Conservation (phyloP, 768 basidiomycete genomes). For the Tricholoma sp. region DNA sequence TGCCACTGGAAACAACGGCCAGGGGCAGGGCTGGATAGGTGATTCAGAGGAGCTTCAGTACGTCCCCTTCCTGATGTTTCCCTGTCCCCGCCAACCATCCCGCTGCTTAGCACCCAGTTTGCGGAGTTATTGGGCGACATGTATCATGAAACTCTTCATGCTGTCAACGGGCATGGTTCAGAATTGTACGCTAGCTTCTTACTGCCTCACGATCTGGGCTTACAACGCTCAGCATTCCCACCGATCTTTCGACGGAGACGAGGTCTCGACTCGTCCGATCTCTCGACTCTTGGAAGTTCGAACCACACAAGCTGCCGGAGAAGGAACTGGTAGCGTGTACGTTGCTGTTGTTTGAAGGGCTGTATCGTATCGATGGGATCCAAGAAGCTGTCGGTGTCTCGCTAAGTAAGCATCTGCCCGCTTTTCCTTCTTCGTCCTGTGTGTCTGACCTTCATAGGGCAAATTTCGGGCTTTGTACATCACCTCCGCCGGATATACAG, state of each 20-base stretch:
- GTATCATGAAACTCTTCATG: slow-evolving; percentile 72
- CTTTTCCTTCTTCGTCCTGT: slow-evolving; percentile 11
- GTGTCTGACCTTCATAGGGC: slow-evolving; percentile 37
- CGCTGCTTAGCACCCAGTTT: slow-evolving; percentile 44
- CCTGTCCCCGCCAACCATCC: slow-evolving; percentile 3
- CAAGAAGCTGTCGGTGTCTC: slow-evolving; percentile 50
- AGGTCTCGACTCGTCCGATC: slow-evolving; percentile 60
- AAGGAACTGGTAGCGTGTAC: slow-evolving; percentile 81
- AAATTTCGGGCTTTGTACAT: slow-evolving; percentile 72
- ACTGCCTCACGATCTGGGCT: background rate
- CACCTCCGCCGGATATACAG: slow-evolving; percentile 93
- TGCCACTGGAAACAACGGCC: slow-evolving; percentile 57
- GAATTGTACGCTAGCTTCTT: slow-evolving; percentile 33
- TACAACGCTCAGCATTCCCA: slow-evolving; percentile 33
- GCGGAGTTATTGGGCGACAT: slow-evolving; percentile 84
- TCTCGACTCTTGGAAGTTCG: slow-evolving; percentile 84
- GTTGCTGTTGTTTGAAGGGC: slow-evolving; percentile 79
- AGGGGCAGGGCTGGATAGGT: slow-evolving; percentile 69
- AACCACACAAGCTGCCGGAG: slow-evolving; percentile 78
- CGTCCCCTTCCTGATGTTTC: slow-evolving; percentile 19
- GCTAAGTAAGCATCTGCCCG: slow-evolving; percentile 42
- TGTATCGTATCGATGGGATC: slow-evolving; percentile 79
- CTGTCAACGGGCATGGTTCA: slow-evolving; percentile 54
- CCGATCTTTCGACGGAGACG: slow-evolving; percentile 41
- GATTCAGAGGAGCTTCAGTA: slow-evolving; percentile 46